Base-by-base conservation (phyloP, 2,329 filamentous ascomycete genomes). In the Bipolaris oryzae region DNA sequence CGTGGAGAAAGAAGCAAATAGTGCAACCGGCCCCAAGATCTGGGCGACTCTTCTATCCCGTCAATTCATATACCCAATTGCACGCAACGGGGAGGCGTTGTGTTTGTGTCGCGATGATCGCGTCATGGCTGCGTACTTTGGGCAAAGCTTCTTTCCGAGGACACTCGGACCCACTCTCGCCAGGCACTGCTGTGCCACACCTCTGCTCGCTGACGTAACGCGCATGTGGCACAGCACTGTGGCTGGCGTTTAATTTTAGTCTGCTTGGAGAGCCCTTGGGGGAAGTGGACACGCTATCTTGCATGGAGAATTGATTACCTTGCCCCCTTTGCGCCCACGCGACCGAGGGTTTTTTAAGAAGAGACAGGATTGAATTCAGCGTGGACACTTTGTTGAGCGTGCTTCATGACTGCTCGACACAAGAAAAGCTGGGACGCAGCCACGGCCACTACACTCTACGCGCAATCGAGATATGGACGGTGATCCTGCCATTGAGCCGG, bases 401-500 rank as follows among this genome's bases (percentile, higher is more conserved):
- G 38, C 60, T 67, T 60, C 60, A 69, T 69, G 67, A 47, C 58
- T 57, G 34, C 50, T 20, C 58, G 55, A 58, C 58, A 62, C 47
- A 45, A 60, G 33, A 46, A 57, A 28, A 50, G 55, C 53, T 66
- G 68, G 64, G 61, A 67, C 60, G 66, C 59, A 63, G 66, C 61
- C 53, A 62, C 49, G 44, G 55, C 64, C 31, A 63, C 61, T 52
- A 56, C 49, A 62, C 31, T 53, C 52, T 18, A 53, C 63, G 62
- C 61, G 60, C 67, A 51, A 63, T 56, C 47, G 53, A 57, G 65
- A 67, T 18, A 91, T 91, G 88, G 88, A 91, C 79, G 88, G 86
- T 79, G 88, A 91, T 80, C 86, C 87, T 59, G 85, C 85, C 68
- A 87, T 90, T 68, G 88, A 90, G 69, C 74, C 76, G 31, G 72